A percentile compares a stretch with the other conserved stretches of the same genome.
Evolutionary conservation across 352 stramenopile species (phyloP).

Genomic region (Phytophthora meadii): DNA sequence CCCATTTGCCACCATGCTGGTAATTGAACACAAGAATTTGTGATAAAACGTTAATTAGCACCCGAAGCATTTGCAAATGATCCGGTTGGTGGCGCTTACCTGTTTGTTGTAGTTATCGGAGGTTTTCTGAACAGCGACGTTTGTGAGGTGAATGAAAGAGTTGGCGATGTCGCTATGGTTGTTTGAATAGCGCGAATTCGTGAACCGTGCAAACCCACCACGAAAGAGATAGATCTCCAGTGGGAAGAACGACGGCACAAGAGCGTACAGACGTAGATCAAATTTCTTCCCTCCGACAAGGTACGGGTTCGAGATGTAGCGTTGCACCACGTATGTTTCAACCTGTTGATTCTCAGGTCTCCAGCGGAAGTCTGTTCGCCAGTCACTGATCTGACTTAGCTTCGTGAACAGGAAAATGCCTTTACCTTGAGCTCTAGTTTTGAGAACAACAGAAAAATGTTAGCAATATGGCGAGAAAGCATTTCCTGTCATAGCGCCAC

Average conservation of each 20-base stretch:
- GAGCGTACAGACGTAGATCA: constrained; percentile 93
- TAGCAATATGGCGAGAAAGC: background rate
- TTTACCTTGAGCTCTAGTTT: constrained; percentile 79
- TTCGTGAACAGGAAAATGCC: constrained; percentile 97
- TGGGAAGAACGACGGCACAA: constrained; percentile 93
- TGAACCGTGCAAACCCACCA: constrained; percentile 92
- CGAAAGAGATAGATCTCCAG: constrained; percentile 94
- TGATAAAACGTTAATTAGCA: background rate
- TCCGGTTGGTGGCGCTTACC: constrained; percentile 8
- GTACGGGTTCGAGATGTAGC: constrained; percentile 95
- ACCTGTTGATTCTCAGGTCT: constrained; percentile 80
- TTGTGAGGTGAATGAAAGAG: constrained; percentile 94
- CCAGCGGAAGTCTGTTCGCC: constrained; percentile 90
- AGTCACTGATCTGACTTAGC: constrained; percentile 93
- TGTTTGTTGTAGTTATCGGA: constrained; percentile 94
- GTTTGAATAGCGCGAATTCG: constrained; percentile 91
- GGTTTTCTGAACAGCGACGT: constrained; percentile 96
- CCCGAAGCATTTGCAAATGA: background rate
- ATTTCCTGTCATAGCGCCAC: constrained; percentile 14
- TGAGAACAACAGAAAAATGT: background rate
- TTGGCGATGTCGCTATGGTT: constrained; percentile 91
- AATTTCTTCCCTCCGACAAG: constrained; percentile 96
- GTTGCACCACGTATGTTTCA: constrained; percentile 94
- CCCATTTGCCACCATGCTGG: constrained; percentile 92
- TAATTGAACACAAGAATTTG: background rate